Evolutionary conservation across 805 yeast species (phyloP), one percentile per base, ranked within the genome.

Genomic region (Spathaspora passalidarum): DNA sequence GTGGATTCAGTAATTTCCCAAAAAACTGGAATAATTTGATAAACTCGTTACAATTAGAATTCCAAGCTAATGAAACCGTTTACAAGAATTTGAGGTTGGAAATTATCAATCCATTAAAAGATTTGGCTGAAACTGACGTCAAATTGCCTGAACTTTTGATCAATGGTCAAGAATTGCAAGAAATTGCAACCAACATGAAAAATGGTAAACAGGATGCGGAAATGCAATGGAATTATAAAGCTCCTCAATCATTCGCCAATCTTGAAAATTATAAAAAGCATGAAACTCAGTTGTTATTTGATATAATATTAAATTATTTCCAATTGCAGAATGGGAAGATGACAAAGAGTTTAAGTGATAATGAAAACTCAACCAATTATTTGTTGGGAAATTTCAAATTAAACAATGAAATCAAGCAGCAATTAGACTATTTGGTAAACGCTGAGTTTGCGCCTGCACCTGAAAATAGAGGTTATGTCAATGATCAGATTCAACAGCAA

Each of bases 231-330:
- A 83, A 82, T 50, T 69, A 79, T 44, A 82, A 83, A 60, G 92
- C 94, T 2, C 92, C 96, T 2, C 80, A 76, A 45, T 80, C 86
- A 37, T 85, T 87, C 59, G 84, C 83, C 54, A 80, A 80, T 52
- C 84, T 89, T 60, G 94, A 88, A 59, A 74, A 73, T 50, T 81
- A 84, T 54, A 96, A 89, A 61, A 75, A 69, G 32, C 56, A 68
- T 69, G 63, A 81, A 88, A 66, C 73, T 80, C 63, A 72, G 66
- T 49, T 75, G 52, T 49, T 81, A 47, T 69, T 88, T 49, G 84
- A 88, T 59, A 82, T 82, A 44, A 75, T 83, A 45, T 72, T 91
- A 46, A 70, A 83, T 42, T 81, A 81, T 57, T 84, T 81, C 57
- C 72, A 69, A 48, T 52, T 61, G 18, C 57, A 65, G 36, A 59